Evolutionary conservation across 805 yeast species (phyloP), one percentile per base, ranked within the genome.

Genomic region (Yamadazyma phyllophila): DNA sequence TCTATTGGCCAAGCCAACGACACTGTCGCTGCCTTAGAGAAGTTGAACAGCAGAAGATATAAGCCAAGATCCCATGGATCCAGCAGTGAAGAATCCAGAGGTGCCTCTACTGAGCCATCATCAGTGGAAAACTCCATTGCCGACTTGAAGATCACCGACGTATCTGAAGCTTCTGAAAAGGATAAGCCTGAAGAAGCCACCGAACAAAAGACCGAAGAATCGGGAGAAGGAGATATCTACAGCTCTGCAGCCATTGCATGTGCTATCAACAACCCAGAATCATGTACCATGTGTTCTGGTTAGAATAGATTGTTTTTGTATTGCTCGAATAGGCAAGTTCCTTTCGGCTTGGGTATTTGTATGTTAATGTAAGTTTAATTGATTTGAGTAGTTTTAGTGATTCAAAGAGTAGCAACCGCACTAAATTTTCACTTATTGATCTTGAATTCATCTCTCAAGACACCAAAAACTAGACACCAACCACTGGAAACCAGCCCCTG

Each of bases 221-320:
- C 11, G 30, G 50, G 52, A 8, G 92, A 83, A 57, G 81, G 74
- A 48, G 96, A 92, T 65, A 92, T 92, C 57, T 94, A 74, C 78
- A 88, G 92, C 67, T 85, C 96, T 20, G 85, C 91, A 69, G 98
- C 87, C 29, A 82, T 92, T 70, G 97, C 97, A 30, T 92, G 99
- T 76, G 96, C 97, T 46, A 90, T 94, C 66, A 83, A 87, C 66
- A 92, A 94, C 74, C 97, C 97, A 48, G 98, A 88, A 73, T 82
- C 98, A 41, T 92, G 99, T 73, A 92, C 92, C 63, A 94, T 94
- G 98, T 94, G 99, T 76, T 92, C 98, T 49, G 98, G 98, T 74
- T 94, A 72, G 26, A 11, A 40, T 24, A 40, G 32, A 40, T 32
- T 20, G 36, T 37, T 40, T 41, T 33, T 32, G 37, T 40, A 40